Evolutionary conservation across 2,329 filamentous ascomycete species (phyloP).

Genomic region (Leptodontidium sp.): DNA sequence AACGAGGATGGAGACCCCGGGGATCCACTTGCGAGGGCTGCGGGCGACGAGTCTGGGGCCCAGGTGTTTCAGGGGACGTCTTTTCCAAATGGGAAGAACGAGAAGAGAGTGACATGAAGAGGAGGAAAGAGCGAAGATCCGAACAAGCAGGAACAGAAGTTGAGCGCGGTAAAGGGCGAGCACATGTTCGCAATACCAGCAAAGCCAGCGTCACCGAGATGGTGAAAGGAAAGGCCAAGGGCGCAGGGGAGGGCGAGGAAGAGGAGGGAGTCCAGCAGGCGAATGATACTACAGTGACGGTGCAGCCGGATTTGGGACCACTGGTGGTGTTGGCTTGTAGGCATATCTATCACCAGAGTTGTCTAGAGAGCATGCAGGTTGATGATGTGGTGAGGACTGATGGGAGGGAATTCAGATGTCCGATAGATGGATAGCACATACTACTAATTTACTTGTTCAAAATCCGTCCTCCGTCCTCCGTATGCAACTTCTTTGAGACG

Average conservation of each 20-base stretch:
- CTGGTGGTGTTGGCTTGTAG: conserved; percentile 74
- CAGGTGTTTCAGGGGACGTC: conserved; percentile 77
- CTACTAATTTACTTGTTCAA: conserved; percentile 1
- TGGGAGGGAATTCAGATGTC: conserved; percentile 50
- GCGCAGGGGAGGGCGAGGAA: conserved; percentile 42
- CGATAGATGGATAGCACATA: conserved; percentile 50
- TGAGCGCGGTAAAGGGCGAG: conserved; percentile 52
- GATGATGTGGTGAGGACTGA: conserved; percentile 60
- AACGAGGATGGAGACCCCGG: conserved; percentile 87
- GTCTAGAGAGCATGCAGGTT: conserved; percentile 70
- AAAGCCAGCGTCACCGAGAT: conserved; percentile 36
- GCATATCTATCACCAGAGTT: conserved; percentile 74
- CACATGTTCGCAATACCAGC: conserved; percentile 45
- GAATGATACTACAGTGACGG: conserved; percentile 45
- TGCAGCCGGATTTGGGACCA: conserved; percentile 66
- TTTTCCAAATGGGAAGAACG: conserved; percentile 84
- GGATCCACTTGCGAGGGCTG: conserved; percentile 91
- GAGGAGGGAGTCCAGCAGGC: conserved; percentile 46
- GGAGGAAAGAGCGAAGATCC: conserved; percentile 48
- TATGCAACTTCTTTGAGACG: too few relatives aligned
- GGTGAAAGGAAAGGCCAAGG: conserved; percentile 39
- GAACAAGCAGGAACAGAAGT: conserved; percentile 45
- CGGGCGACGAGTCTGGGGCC: conserved; percentile 84
- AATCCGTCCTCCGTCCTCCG: not conserved
- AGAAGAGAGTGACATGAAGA: conserved; percentile 56